Conservation (phyloP, 2,329 filamentous ascomycete genomes). For the Paracoccidioides lutzii region DNA sequence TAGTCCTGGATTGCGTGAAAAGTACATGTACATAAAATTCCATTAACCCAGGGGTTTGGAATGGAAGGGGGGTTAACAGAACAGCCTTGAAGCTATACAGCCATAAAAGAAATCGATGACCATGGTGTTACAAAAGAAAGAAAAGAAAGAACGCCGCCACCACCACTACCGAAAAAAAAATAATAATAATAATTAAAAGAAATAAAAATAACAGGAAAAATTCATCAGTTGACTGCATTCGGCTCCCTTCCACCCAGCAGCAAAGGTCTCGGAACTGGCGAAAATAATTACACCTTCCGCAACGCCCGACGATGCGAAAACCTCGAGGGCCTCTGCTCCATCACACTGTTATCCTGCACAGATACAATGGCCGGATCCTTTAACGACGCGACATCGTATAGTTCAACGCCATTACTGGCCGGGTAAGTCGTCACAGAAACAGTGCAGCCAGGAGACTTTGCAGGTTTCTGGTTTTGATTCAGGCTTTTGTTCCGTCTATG, state of each 20-base stretch:
- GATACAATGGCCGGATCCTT: not conserved
- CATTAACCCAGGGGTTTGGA: too few species aligned
- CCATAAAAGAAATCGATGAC: too few species aligned
- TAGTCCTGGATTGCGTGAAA: too few species aligned
- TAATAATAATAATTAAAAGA: not conserved
- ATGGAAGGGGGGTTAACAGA: too few species aligned
- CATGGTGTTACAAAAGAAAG: too few species aligned
- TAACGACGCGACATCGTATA: not conserved
- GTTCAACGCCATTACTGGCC: not conserved
- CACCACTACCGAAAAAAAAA: not conserved
- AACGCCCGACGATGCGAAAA: conserved; percentile 11
- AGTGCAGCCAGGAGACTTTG: not conserved
- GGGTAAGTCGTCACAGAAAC: not conserved
- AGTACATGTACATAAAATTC: too few species aligned
- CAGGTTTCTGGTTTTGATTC: too few species aligned
- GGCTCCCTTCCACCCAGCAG: too few species aligned
- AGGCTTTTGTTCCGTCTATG: too few species aligned
- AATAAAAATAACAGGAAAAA: not conserved
- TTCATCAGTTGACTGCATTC: not conserved
- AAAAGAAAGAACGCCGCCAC: too few species aligned
- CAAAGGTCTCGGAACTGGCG: too few species aligned
- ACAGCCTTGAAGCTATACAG: too few species aligned
- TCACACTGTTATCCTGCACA: not conserved
- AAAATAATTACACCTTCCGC: not conserved
- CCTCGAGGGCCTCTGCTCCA: conserved; percentile 8